A percentile compares a stretch with the other conserved stretches of the same genome.
phyloP scores from a whole-genome alignment of 2,329 filamentous ascomycete genomes.

The Sarocladiaceae sp. region DNA sequence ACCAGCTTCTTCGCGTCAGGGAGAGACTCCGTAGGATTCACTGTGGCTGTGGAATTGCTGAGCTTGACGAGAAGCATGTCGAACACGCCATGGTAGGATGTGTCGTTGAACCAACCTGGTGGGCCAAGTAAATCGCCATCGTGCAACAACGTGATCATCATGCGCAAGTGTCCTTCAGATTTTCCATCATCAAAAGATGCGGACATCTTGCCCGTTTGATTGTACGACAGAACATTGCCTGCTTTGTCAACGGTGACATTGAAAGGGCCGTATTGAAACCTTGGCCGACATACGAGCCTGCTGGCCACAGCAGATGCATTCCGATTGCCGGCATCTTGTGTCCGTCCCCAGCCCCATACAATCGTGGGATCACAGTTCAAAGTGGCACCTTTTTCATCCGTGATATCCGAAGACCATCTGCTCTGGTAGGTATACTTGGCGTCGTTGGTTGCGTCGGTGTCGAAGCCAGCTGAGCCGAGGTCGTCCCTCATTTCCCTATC shows the following conservation, averaged over 20 bases:
- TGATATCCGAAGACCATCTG: no score
- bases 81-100: slow-evolving; percentile 34
- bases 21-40: slow-evolving; percentile 21
- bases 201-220: slow-evolving; percentile 11
- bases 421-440: no score
- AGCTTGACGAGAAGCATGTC: slow-evolving; percentile 36
- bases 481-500: no score
- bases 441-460: no score
- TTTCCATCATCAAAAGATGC: slow-evolving; percentile 13
- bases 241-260: slow-evolving; percentile 21
- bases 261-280: slow-evolving; percentile 25
- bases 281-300: slow-evolving; percentile 18
- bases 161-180: background rate
- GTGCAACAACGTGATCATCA: background rate
- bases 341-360: background rate
- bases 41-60: slow-evolving; percentile 20
- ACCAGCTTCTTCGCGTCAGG: slow-evolving; percentile 17
- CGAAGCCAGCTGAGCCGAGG: no score
- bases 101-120: slow-evolving; percentile 50
- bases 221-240: slow-evolving; percentile 20
- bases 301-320: slow-evolving; percentile 14
- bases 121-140: no score
- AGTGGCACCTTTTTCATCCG: no score
- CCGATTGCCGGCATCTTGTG: no score
- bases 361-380: background rate